Conservation (phyloP, 768 basidiomycete species). For the Gymnopilus dilepis region DNA sequence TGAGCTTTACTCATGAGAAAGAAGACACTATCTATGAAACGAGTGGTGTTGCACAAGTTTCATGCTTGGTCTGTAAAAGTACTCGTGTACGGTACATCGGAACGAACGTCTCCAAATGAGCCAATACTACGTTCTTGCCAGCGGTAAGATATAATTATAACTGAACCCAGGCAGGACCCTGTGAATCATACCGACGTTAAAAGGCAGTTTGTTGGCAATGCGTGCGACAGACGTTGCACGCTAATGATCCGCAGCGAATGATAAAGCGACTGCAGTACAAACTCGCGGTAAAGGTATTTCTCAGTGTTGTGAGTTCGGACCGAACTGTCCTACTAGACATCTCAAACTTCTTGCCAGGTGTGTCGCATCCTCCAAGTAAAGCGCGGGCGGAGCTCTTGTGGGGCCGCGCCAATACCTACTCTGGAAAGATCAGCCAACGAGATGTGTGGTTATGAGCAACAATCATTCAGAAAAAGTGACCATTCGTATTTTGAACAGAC, state of each 20-base stretch:
- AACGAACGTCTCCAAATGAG: slow-evolving; percentile 9
- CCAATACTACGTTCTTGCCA: neutral
- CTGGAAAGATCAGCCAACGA: neutral
- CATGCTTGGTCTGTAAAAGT: too few relatives aligned
- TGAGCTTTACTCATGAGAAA: too few relatives aligned
- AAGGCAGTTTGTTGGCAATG: neutral
- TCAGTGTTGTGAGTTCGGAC: slow-evolving; percentile 1
- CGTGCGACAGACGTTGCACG: slow-evolving; percentile 2
- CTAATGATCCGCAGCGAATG: slow-evolving; percentile 2
- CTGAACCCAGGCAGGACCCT: slow-evolving; percentile 21
- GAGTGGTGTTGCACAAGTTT: too few relatives aligned
- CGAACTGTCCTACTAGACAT: neutral
- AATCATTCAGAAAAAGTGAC: too few relatives aligned
- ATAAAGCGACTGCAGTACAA: neutral
- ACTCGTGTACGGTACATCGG: slow-evolving; percentile 6
- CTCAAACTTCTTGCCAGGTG: neutral
- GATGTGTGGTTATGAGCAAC: too few relatives aligned
- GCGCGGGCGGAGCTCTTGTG: slow-evolving; percentile 8
- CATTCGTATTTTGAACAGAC: too few relatives aligned
- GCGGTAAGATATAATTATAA: neutral
- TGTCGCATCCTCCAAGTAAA: neutral
- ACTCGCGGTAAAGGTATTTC: neutral
- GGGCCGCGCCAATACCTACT: neutral
- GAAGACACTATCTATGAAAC: too few relatives aligned
- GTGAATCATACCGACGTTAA: slow-evolving; percentile 15